Conservation (phyloP, 768 basidiomycete genomes). For the Pulveroboletus sp. region DNA sequence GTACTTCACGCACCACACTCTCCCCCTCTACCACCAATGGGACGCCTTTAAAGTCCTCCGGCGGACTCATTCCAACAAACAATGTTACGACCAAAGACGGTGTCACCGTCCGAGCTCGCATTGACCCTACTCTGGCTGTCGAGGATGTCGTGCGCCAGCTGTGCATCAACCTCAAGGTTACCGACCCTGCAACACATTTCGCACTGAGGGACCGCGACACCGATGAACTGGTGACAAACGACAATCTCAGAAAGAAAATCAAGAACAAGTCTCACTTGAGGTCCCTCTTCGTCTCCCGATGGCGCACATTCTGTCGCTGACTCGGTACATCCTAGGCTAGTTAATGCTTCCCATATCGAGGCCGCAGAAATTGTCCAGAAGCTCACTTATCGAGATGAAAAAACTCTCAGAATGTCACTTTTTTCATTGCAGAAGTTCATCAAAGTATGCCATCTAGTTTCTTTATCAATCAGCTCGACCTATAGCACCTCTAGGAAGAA, state of each 20-base stretch:
- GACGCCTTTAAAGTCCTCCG: slow-evolving; percentile 37
- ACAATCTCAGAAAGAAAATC: slow-evolving; percentile 80
- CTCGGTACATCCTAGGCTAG: slow-evolving; percentile 47
- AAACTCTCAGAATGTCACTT: slow-evolving; percentile 58
- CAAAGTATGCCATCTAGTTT: slow-evolving; percentile 42
- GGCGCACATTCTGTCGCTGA: not conserved
- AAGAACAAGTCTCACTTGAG: slow-evolving; percentile 72
- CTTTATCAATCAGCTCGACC: not conserved
- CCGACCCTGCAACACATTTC: slow-evolving; percentile 65
- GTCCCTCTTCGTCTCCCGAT: slow-evolving; percentile 37
- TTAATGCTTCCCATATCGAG: slow-evolving; percentile 75
- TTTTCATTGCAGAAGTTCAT: slow-evolving; percentile 80
- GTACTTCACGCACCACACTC: slow-evolving; percentile 26
- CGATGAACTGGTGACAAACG: slow-evolving; percentile 81
- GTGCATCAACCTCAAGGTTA: slow-evolving; percentile 75
- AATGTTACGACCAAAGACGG: slow-evolving; percentile 76
- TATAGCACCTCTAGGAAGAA: slow-evolving; percentile 56
- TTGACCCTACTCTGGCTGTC: slow-evolving; percentile 78
- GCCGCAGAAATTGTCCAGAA: slow-evolving; percentile 73
- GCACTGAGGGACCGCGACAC: slow-evolving; percentile 73
- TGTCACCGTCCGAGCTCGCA: slow-evolving; percentile 71
- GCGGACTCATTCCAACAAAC: slow-evolving; percentile 71
- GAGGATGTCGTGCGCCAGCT: slow-evolving; percentile 83
- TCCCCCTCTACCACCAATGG: slow-evolving; percentile 31
- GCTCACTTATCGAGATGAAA: slow-evolving; percentile 55